Conservation (phyloP, 108 stramenopile genomes). For the Skeletonema potamos region DNA sequence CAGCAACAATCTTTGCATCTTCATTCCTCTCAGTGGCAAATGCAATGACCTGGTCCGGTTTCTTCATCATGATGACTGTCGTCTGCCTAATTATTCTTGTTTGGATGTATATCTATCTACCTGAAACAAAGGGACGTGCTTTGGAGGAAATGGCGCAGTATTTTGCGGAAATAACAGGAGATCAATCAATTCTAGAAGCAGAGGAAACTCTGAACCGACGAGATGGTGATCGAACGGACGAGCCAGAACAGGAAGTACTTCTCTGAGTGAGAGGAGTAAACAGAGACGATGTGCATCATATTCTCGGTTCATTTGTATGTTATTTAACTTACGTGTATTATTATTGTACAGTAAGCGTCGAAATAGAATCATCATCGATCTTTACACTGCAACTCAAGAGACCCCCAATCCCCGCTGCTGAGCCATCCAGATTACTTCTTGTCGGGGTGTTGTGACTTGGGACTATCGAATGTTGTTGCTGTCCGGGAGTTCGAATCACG, state of each 20-base stretch:
- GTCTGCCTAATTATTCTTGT: slow-evolving; percentile 53
- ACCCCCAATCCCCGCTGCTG: too few relatives aligned
- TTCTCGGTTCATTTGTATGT: too few relatives aligned
- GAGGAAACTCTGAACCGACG: slow-evolving; percentile 40
- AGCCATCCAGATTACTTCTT: too few relatives aligned
- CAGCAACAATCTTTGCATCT: slow-evolving; percentile 60
- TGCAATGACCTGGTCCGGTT: slow-evolving; percentile 62
- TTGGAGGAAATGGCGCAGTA: slow-evolving; percentile 89
- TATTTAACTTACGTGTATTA: too few relatives aligned
- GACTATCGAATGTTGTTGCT: too few relatives aligned
- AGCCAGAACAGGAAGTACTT: neutral
- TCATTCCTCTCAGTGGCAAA: slow-evolving; percentile 70
- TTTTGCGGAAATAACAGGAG: slow-evolving; percentile 86
- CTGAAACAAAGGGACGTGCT: slow-evolving; percentile 82
- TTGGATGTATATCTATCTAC: slow-evolving; percentile 70
- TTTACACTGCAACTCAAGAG: too few relatives aligned
- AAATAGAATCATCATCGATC: too few relatives aligned
- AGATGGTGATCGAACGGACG: neutral
- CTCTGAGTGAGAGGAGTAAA: too few relatives aligned
- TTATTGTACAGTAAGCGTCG: too few relatives aligned
- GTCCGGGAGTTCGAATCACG: too few relatives aligned
- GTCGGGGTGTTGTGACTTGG: too few relatives aligned
- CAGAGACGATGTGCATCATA: too few relatives aligned
- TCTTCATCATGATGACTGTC: slow-evolving; percentile 65
- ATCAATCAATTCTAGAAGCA: slow-evolving; percentile 66